phyloP scores from a whole-genome alignment of 140 eudicot genomes.

The Anethum foeniculum region DNA sequence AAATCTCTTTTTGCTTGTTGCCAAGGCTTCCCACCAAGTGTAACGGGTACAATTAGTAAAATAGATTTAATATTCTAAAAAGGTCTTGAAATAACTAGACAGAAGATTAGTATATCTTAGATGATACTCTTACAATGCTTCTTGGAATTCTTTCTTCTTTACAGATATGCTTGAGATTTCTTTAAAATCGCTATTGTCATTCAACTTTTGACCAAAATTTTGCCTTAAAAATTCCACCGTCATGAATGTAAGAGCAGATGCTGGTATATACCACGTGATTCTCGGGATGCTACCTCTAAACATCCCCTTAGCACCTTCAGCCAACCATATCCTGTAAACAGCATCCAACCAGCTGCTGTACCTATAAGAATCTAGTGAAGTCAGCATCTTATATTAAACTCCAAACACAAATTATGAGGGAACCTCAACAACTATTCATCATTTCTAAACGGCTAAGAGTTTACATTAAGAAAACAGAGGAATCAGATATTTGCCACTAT shows the following conservation, averaged over 20 bases:
- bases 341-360: slow-evolving; percentile 87
- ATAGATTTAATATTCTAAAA: neutral
- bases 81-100: neutral
- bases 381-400: neutral
- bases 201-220: slow-evolving; percentile 29
- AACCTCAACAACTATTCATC: neutral
- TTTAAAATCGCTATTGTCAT: slow-evolving; percentile 20
- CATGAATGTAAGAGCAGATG: slow-evolving; percentile 97
- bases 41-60: neutral
- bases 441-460: neutral
- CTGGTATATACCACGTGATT: slow-evolving; percentile 85
- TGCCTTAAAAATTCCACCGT: slow-evolving; percentile 87
- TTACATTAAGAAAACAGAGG: neutral
- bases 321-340: slow-evolving; percentile 55
- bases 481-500: neutral
- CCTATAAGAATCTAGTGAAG: slow-evolving; percentile 26
- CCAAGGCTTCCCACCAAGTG: neutral
- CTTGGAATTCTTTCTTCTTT: slow-evolving; percentile 47
- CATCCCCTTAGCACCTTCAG: slow-evolving; percentile 68
- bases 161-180: slow-evolving; percentile 44
- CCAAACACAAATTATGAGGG: neutral
- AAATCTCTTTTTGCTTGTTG: neutral
- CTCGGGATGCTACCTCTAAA: slow-evolving; percentile 90
- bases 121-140: slow-evolving; percentile 21
- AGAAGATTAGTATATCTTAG: neutral